These are phyloP conservation scores for Trematosphaeria pertusa DNA, from an alignment of 2,329 filamentous ascomycete genomes.

Conservation along the genomic window DNA sequence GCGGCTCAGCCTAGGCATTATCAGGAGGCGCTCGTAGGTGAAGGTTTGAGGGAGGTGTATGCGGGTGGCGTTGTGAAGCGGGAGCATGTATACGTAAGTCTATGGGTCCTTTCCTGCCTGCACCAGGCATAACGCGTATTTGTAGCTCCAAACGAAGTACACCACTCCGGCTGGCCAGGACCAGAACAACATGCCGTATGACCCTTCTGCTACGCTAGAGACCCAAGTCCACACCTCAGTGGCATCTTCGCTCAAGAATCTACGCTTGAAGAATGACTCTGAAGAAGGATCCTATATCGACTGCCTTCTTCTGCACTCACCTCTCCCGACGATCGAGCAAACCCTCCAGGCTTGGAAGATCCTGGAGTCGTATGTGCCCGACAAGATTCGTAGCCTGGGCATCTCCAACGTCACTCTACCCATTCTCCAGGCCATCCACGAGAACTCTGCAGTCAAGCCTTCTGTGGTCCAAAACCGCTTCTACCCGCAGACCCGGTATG, in stretches of 20 bases:
- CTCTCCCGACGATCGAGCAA: conserved; percentile 57
- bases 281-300: conserved; percentile 60
- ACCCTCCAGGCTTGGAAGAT: conserved; percentile 71
- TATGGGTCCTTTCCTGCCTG: not conserved
- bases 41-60: conserved; percentile 69
- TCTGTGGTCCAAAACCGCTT: conserved; percentile 80
- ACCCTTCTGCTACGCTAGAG: conserved; percentile 62
- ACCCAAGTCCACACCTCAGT: conserved; percentile 74
- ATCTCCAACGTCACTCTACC: conserved; percentile 75
- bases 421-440: conserved; percentile 62
- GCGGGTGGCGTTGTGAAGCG: conserved; percentile 64
- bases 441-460: conserved; percentile 58
- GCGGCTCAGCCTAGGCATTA: conserved; percentile 82
- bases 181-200: conserved; percentile 66
- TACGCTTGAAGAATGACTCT: conserved; percentile 50
- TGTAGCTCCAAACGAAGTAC: conserved; percentile 82
- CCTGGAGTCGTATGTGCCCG: conserved; percentile 71
- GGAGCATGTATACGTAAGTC: conserved; percentile 68
- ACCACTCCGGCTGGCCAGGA: conserved; percentile 71
- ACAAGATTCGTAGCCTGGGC: conserved; percentile 70
- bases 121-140: not conserved
- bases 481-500: conserved; percentile 65
- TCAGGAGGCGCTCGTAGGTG: conserved; percentile 72
- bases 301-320: conserved; percentile 65
- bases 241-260: conserved; percentile 69